Evolutionary conservation across 2,329 filamentous ascomycete genomes (phyloP).

Genomic region (Aschersonia sp.): DNA sequence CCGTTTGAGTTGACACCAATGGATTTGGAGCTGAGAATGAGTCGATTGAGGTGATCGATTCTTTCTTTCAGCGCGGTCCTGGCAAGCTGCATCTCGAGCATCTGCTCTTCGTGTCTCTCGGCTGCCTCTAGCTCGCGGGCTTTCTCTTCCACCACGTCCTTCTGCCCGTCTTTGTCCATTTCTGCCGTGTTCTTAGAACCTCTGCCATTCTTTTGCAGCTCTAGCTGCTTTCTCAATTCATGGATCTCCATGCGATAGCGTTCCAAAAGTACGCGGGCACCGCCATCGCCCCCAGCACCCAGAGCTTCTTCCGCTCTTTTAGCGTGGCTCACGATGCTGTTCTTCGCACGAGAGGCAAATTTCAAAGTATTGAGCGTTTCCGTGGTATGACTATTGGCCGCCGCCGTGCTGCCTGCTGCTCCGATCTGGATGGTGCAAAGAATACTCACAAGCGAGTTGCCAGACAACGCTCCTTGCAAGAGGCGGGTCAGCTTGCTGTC

Average conservation of each 20-base stretch:
- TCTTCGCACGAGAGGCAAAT: constrained; percentile 91
- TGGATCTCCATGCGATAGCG: constrained; percentile 88
- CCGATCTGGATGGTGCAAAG: constrained; percentile 91
- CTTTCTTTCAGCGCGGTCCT: constrained; percentile 91
- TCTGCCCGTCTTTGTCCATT: constrained; percentile 30
- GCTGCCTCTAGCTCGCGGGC: constrained; percentile 66
- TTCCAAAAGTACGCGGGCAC: constrained; percentile 75
- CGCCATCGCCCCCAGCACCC: constrained; percentile 66
- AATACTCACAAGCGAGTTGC: constrained; percentile 90
- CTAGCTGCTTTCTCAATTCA: constrained; percentile 66
- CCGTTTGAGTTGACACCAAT: constrained; percentile 77
- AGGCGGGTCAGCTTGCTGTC: constrained; percentile 94
- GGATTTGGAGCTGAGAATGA: constrained; percentile 92
- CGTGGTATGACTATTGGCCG: constrained; percentile 58
- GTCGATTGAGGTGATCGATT: constrained; percentile 88
- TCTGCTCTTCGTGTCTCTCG: constrained; percentile 85
- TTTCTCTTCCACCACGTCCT: constrained; percentile 57
- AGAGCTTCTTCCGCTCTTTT: constrained; percentile 88
- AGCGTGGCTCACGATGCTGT: constrained; percentile 93
- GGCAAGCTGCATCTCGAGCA: constrained; percentile 96
- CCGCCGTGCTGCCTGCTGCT: constrained; percentile 54
- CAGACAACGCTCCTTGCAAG: constrained; percentile 81
- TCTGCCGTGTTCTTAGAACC: constrained; percentile 41
- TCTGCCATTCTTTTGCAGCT: constrained; percentile 59
- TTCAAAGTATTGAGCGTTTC: constrained; percentile 95